Conservation (phyloP, 495 filamentous ascomycete genomes). For the Penicillium subrubescens region DNA sequence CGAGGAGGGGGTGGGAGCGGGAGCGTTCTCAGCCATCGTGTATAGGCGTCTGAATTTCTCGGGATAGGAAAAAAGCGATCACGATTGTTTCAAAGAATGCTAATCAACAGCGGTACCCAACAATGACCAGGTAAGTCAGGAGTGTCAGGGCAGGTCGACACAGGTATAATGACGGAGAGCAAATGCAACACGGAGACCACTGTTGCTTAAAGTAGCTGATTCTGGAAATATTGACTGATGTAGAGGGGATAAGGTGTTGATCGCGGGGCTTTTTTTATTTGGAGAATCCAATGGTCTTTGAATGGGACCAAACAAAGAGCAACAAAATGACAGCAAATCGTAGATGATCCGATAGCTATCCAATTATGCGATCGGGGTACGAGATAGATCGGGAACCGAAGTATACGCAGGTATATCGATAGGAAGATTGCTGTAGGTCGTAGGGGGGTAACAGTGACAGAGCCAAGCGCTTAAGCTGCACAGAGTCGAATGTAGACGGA, state of each 20-base stretch:
- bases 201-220: not conserved
- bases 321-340: not conserved
- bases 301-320: constrained; percentile 17
- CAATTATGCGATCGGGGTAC: not conserved
- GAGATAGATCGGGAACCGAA: not conserved
- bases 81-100: not conserved
- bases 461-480: constrained; percentile 1
- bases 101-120: not conserved
- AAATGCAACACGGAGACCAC: not conserved
- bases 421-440: not conserved
- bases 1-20: constrained; percentile 52
- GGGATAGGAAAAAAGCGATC: not conserved
- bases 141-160: constrained; percentile 4
- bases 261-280: not conserved
- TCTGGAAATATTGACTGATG: not conserved
- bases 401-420: not conserved
- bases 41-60: not conserved
- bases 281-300: constrained; percentile 1
- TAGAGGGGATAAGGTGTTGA: not conserved
- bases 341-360: not conserved
- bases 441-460: not conserved
- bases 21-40: constrained; percentile 69
- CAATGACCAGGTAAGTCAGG: not conserved
- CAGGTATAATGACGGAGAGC: not conserved
- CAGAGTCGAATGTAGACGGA: not conserved